These are phyloP conservation scores for Luvunga scandens DNA, from an alignment of 345 rosid species.

Conservation along the genomic window DNA sequence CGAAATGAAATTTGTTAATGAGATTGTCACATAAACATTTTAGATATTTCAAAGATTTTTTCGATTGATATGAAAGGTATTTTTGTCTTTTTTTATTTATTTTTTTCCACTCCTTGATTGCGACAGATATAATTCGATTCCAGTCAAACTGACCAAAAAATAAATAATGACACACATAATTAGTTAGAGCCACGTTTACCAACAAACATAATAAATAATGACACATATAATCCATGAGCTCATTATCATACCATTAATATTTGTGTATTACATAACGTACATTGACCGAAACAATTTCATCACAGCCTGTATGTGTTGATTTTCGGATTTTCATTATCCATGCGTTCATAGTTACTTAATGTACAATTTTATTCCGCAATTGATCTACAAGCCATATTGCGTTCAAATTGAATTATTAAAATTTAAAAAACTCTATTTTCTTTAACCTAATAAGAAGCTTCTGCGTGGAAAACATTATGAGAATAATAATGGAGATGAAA, in stretches of 20 bases:
- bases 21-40: no score
- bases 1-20: no score
- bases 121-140: not conserved
- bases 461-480: not conserved
- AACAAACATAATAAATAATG: not conserved
- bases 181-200: not conserved
- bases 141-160: not conserved
- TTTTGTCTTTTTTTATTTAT: no score
- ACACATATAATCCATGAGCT: not conserved
- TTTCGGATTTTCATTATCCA: not conserved
- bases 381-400: not conserved
- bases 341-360: not conserved
- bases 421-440: no score
- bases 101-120: not conserved
- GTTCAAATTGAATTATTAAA: not conserved
- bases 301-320: not conserved
- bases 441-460: not conserved
- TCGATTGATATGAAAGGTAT: no score
- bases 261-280: not conserved
- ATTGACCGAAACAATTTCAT: not conserved
- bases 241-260: not conserved
- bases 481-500: not conserved
- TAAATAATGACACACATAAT: slow-evolving; percentile 3
- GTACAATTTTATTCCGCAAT: not conserved
- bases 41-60: no score